These are phyloP conservation scores for Arachis hypogaea DNA, from an alignment of 306 rosid species.

Conservation along the genomic window DNA sequence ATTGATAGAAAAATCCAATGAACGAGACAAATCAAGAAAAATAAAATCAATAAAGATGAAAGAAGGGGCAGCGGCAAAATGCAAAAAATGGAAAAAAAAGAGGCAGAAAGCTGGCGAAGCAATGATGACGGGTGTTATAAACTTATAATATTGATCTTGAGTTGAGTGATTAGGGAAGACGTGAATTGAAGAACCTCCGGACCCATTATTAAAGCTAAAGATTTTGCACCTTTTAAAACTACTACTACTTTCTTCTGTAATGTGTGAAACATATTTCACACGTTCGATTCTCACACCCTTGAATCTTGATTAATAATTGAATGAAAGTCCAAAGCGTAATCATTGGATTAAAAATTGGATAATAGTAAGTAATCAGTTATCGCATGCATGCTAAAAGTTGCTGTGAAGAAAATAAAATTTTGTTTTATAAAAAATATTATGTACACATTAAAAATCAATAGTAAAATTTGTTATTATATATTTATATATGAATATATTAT, in stretches of 20 bases:
- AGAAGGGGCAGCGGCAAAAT: background rate
- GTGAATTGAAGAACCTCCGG: background rate
- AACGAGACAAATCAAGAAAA: background rate
- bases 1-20: background rate
- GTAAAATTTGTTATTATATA: too few species aligned
- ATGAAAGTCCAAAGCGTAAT: background rate
- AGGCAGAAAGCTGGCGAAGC: background rate
- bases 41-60: background rate
- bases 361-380: too few species aligned
- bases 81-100: background rate
- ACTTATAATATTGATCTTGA: background rate
- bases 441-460: too few species aligned
- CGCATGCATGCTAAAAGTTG: too few species aligned
- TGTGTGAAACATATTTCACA: conserved; percentile 5
- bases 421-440: too few species aligned
- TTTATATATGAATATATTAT: too few species aligned
- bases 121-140: background rate
- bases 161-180: background rate
- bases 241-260: background rate
- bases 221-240: background rate
- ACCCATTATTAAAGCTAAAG: background rate
- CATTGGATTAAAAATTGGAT: background rate
- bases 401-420: too few species aligned
- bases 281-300: background rate
- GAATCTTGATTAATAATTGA: background rate